phyloP scores from a whole-genome alignment of 2,329 filamentous ascomycete genomes.

The Cercospora zeina region DNA sequence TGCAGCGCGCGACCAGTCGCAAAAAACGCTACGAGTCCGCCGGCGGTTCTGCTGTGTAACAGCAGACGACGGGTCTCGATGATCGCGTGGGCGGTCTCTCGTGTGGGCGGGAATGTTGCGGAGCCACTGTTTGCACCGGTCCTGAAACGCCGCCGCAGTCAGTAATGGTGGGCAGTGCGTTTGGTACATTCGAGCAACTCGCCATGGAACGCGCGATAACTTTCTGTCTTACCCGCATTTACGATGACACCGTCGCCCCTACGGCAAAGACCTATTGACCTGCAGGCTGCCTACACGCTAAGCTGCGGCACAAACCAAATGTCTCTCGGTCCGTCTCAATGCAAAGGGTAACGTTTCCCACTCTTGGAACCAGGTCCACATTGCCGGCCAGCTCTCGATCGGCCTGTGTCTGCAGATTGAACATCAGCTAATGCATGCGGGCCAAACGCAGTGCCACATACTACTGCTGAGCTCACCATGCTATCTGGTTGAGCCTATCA shows the following conservation, averaged over 20 bases:
- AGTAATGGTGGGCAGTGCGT: background rate
- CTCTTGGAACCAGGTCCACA: background rate
- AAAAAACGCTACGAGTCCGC: constrained; percentile 12
- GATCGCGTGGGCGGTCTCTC: background rate
- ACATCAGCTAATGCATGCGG: constrained; percentile 2
- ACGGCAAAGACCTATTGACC: constrained; percentile 3
- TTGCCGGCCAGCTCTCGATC: background rate
- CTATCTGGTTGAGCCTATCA: background rate
- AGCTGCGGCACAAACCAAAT: constrained; percentile 3
- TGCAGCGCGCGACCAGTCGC: constrained; percentile 15
- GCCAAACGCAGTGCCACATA: background rate
- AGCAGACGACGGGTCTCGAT: constrained; percentile 9
- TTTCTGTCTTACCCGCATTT: constrained; percentile 3
- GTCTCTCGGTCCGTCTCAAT: constrained; percentile 1
- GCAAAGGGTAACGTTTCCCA: background rate
- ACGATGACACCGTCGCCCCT: background rate
- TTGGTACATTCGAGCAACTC: background rate
- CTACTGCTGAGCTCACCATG: background rate
- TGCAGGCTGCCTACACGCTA: constrained; percentile 12
- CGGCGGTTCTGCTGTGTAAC: constrained; percentile 16
- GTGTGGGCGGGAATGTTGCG: background rate
- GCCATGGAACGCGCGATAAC: background rate
- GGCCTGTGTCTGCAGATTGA: background rate
- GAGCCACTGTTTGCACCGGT: background rate
- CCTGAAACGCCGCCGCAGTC: background rate